Conservation (phyloP, 2,329 filamentous ascomycete species). For the Scytalidium lignicola region DNA sequence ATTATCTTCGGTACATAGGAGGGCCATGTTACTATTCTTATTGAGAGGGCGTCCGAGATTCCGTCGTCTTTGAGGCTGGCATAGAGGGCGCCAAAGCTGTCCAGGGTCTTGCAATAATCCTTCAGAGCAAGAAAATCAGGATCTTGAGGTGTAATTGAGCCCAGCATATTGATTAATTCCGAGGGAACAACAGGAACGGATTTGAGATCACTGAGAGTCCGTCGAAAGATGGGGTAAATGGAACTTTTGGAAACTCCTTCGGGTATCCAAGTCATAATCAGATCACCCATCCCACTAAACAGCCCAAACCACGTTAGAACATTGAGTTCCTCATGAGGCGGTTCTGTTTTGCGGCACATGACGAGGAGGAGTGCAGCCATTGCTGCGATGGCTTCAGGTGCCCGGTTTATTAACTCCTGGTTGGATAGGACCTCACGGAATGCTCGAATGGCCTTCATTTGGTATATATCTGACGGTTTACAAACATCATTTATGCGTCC, state of each 20-base stretch:
- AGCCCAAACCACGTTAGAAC: constrained; percentile 21
- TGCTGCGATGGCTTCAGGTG: constrained; percentile 19
- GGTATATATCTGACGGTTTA: constrained; percentile 19
- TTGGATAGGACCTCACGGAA: constrained; percentile 18
- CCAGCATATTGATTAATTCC: constrained; percentile 18
- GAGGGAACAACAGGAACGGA: constrained; percentile 16
- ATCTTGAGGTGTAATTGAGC: constrained; percentile 15
- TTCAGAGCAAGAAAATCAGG: constrained; percentile 18
- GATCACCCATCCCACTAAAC: constrained; percentile 15
- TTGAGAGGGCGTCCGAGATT: constrained; percentile 10
- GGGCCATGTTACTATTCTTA: constrained; percentile 21
- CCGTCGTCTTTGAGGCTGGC: constrained; percentile 22
- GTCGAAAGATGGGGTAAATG: constrained; percentile 19
- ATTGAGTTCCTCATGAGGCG: constrained; percentile 14
- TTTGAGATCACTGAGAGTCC: constrained; percentile 14
- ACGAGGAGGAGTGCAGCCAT: constrained; percentile 22
- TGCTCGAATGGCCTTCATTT: constrained; percentile 14
- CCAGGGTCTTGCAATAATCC: constrained; percentile 18
- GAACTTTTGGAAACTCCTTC: constrained; percentile 1
- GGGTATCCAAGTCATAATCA: constrained; percentile 9
- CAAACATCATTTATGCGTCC: constrained; percentile 8
- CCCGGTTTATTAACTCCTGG: constrained; percentile 11
- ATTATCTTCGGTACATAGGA: constrained; percentile 15
- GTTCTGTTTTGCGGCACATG: constrained; percentile 9
- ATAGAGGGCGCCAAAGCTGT: constrained; percentile 21